A percentile compares a stretch with the other conserved stretches of the same genome.
phyloP scores from a whole-genome alignment of 352 stramenopile genomes.

The Phytophthora pluvialis region DNA sequence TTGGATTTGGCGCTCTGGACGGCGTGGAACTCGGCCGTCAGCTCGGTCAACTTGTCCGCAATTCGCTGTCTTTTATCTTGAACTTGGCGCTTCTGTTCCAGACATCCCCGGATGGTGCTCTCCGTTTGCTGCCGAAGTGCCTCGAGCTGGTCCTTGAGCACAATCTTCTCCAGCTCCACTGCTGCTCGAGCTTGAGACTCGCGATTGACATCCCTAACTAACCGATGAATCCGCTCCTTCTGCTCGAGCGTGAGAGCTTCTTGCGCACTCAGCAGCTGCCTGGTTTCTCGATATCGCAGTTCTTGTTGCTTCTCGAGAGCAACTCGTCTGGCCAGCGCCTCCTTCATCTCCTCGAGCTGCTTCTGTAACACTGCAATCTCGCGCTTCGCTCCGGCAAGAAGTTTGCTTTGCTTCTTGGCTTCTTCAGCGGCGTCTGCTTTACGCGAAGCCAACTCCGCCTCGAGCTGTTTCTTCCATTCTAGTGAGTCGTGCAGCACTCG shows the following conservation, averaged over 20 bases:
- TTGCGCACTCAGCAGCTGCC: conserved; percentile 39
- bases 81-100: conserved; percentile 42
- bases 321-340: conserved; percentile 36
- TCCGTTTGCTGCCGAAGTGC: conserved; percentile 46
- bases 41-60: conserved; percentile 36
- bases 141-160: conserved; percentile 54
- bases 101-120: conserved; percentile 38
- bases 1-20: conserved; percentile 57
- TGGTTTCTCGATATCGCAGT: conserved; percentile 44
- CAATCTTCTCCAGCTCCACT: conserved; percentile 54
- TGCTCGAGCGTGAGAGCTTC: conserved; percentile 49
- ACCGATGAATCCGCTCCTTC: conserved; percentile 58
- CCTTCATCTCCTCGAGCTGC: conserved; percentile 60
- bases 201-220: conserved; percentile 59
- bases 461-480: conserved; percentile 54
- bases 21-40: conserved; percentile 49
- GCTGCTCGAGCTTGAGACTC: conserved; percentile 57
- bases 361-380: conserved; percentile 45
- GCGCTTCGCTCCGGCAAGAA: conserved; percentile 22
- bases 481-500: conserved; percentile 61
- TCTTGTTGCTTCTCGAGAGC: conserved; percentile 51
- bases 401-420: conserved; percentile 15
- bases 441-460: conserved; percentile 40
- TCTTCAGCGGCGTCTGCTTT: conserved; percentile 10
- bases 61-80: conserved; percentile 45